These are phyloP conservation scores for Favolaschia claudopus DNA, from an alignment of 768 basidiomycete species.

Conservation along the genomic window DNA sequence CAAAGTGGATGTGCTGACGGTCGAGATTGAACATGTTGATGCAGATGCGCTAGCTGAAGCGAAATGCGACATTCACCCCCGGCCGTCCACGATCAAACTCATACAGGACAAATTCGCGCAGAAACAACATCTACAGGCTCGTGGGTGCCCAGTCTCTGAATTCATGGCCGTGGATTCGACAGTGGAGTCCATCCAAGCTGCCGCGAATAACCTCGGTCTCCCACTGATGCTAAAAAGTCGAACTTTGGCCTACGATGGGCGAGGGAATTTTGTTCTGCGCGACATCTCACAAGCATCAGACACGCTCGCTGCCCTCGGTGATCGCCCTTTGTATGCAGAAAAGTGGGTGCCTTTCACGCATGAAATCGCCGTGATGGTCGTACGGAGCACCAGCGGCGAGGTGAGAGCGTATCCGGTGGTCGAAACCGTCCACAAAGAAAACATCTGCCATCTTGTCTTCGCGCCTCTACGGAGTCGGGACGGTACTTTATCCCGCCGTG, in stretches of 20 bases:
- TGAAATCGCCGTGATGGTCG: conserved; percentile 98
- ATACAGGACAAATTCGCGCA: conserved; percentile 89
- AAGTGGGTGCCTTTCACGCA: conserved; percentile 89
- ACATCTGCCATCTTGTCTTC: conserved; percentile 91
- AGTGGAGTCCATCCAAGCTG: conserved; percentile 57
- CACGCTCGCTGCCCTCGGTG: conserved; percentile 60
- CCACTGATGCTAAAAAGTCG: conserved; percentile 96
- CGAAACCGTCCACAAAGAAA: conserved; percentile 94
- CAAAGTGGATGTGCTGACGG: conserved; percentile 87
- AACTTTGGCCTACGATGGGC: conserved; percentile 95
- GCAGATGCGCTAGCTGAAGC: conserved; percentile 74
- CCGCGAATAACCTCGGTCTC: conserved; percentile 69
- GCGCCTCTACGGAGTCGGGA: conserved; percentile 79
- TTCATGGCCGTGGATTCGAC: conserved; percentile 69
- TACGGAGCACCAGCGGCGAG: conserved; percentile 76
- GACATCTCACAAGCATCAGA: conserved; percentile 58
- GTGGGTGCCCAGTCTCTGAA: conserved; percentile 61
- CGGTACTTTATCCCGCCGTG: conserved; percentile 61
- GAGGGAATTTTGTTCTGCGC: conserved; percentile 86
- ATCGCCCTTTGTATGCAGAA: conserved; percentile 89
- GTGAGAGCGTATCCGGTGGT: conserved; percentile 89
- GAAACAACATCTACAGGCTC: conserved; percentile 79
- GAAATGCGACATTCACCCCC: conserved; percentile 70
- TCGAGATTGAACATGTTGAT: conserved; percentile 98
- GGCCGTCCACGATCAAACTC: conserved; percentile 78